Evolutionary conservation across 2,329 filamentous ascomycete genomes (phyloP), one percentile per base, ranked within the genome.

Genomic region (Aureobasidium sp.): DNA sequence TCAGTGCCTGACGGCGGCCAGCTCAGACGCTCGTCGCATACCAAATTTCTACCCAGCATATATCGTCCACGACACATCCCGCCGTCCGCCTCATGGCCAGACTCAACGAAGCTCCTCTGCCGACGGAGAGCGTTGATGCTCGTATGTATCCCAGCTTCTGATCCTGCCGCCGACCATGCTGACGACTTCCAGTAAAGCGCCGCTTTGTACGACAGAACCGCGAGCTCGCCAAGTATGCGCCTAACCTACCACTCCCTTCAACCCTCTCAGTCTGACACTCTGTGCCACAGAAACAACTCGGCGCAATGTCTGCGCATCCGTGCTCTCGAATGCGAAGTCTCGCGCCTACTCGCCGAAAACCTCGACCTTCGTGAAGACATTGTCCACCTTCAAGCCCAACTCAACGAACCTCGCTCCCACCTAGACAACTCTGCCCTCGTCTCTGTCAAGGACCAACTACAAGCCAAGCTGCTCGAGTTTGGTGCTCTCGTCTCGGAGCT

Each of bases 161-260:
- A n/a, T 6, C 48, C 15, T 34, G 8, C 14, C 34, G 42, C 17
- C 34, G 11, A 29, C 22, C 62, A 66, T 63, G 62, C 65, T 65
- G 29, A 66, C 48, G 17, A 22, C 15, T 17, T 52, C 29, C 68
- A 92, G 89, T 93, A 64, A 89, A 90, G 72, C 84, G 87, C 70
- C 87, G 88, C 72, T 90, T 92, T 71, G 79, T 92, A 69, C 84
- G 90, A 61, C 90, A 94, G 73, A 95, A 95, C 72, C 84, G 89
- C 75, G 90, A 94, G 70, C 87, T 94, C 66, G 89, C 89, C 63
- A 81, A 80, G 75, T 78, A 72, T 56, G 70, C 64, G 61, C 47
- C 15, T 8, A 7, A 9, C 7, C 45, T 49, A 11, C 17, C 20
- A 20, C n/a, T 31, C 1, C 14, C 15, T 17, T 41, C 31, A 15